These are phyloP conservation scores for Plantago elongata DNA, from an alignment of 257 asterid species.

Conservation along the genomic window DNA sequence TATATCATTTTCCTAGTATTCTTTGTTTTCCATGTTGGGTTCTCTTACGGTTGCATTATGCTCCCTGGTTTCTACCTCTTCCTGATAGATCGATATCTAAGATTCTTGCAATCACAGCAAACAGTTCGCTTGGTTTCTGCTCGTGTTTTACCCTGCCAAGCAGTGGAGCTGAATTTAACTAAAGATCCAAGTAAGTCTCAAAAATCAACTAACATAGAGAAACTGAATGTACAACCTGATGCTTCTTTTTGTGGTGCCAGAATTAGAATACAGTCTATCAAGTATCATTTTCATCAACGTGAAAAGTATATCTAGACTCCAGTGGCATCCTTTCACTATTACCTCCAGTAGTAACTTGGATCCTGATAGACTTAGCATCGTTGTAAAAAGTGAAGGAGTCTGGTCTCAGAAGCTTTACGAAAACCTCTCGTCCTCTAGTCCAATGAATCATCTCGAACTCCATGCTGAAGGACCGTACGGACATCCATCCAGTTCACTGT, in stretches of 20 bases:
- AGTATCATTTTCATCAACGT: slow-evolving; percentile 45
- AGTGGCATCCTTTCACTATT: slow-evolving; percentile 61
- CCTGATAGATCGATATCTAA: slow-evolving; percentile 31
- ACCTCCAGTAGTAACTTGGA: slow-evolving; percentile 37
- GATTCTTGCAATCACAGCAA: slow-evolving; percentile 44
- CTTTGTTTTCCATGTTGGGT: slow-evolving; percentile 35
- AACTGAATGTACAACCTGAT: not conserved
- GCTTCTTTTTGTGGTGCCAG: slow-evolving; percentile 18
- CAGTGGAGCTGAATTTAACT: slow-evolving; percentile 37
- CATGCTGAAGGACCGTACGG: slow-evolving; percentile 63
- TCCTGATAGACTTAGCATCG: slow-evolving; percentile 32
- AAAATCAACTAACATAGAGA: not conserved
- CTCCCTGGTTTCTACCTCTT: slow-evolving; percentile 43
- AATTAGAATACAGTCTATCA: slow-evolving; percentile 31
- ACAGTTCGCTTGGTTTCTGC: slow-evolving; percentile 29
- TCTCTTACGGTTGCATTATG: slow-evolving; percentile 33
- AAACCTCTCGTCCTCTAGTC: slow-evolving; percentile 27
- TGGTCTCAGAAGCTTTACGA: slow-evolving; percentile 42
- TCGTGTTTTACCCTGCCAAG: slow-evolving; percentile 34
- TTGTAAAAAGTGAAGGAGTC: slow-evolving; percentile 38
- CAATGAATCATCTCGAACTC: slow-evolving; percentile 36
- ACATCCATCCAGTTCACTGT: slow-evolving; percentile 37
- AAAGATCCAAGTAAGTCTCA: slow-evolving; percentile 32
- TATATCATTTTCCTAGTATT: slow-evolving; percentile 29
- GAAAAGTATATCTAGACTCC: slow-evolving; percentile 40